Base-by-base conservation (phyloP, 2,329 filamentous ascomycete genomes). In the Ceratocystis huliohia region DNA sequence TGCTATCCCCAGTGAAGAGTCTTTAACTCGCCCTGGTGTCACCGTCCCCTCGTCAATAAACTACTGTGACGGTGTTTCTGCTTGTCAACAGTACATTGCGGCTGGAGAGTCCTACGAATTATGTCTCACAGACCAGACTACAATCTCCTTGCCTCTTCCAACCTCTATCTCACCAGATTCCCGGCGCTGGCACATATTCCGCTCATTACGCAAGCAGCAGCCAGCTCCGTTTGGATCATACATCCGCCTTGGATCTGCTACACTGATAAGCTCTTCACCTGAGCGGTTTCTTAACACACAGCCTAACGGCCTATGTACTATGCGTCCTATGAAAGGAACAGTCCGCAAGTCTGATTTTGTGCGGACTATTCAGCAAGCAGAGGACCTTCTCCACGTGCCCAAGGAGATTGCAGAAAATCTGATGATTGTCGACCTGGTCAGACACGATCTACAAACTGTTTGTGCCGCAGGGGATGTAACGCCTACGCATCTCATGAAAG, bases 381-480 rank as follows among this genome's bases (percentile, higher is more conserved):
- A 87, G 68, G 77, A 78, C 33, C 83, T 95, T 48, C 82, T 96
- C 15, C 84, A 87, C 67, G 82, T 89, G 0, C 87, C 89, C 25
- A 97, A 97, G 74, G 94, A 97, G 75, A 86, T 89, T 71, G 93
- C 93, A 0, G 93, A 97, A 78, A 97, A 97, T 73, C 82, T 97
- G 28, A 97, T 97, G 94, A 96, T 97, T 71, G 92, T 96, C 1
- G 93, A 97, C 74, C 80, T 97, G 0, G 94, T 96, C n/a, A 84
- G 93, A 0, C 93, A 97, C 73, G 93, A 97, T 74, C 79, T 97
- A 13, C 88, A 95, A 74, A 85, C 87, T n/a, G 86, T 96, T 7
- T 90, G 88, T 68, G 89, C 89, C 4, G 82, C 88, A 1, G 86
- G 85, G 0, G 82, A 83, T 67, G 91, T 96, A 0, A 74, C 77